A percentile compares a stretch with the other conserved stretches of the same genome.
Evolutionary conservation across 2,329 filamentous ascomycete genomes (phyloP).

Genomic region (Aspergillus fischeri): DNA sequence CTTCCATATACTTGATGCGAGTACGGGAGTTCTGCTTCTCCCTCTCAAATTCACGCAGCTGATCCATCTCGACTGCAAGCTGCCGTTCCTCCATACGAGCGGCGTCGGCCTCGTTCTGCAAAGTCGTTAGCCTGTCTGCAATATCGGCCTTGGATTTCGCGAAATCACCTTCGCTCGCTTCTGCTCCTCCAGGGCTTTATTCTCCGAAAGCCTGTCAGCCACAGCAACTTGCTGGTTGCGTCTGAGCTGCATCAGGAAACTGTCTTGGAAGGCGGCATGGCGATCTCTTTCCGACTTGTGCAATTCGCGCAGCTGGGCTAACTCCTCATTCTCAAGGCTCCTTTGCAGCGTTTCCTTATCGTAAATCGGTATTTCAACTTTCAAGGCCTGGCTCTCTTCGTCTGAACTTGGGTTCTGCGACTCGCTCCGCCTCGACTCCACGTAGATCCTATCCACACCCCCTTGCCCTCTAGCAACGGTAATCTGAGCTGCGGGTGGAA

Average conservation of each 20-base stretch:
- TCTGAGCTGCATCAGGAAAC: slow-evolving; percentile 26
- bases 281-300: slow-evolving; percentile 28
- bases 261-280: slow-evolving; percentile 33
- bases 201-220: slow-evolving; percentile 24
- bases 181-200: slow-evolving; percentile 31
- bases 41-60: slow-evolving; percentile 41
- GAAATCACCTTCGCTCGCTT: slow-evolving; percentile 36
- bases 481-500: slow-evolving; percentile 27
- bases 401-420: slow-evolving; percentile 4
- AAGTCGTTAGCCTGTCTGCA: not conserved
- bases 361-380: slow-evolving; percentile 31
- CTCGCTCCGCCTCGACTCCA: slow-evolving; percentile 20
- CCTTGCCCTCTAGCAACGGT: slow-evolving; percentile 21
- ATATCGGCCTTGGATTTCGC: not conserved
- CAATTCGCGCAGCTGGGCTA: slow-evolving; percentile 27
- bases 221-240: slow-evolving; percentile 28
- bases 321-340: slow-evolving; percentile 30
- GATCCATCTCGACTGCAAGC: slow-evolving; percentile 42
- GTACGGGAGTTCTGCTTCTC: slow-evolving; percentile 41
- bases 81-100: slow-evolving; percentile 41
- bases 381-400: slow-evolving; percentile 17
- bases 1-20: slow-evolving; percentile 47
- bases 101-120: slow-evolving; percentile 35
- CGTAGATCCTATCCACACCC: slow-evolving; percentile 33
- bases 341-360: slow-evolving; percentile 33